phyloP scores from a whole-genome alignment of 1,284 basidiomycete species.

The Malassezia nana region DNA sequence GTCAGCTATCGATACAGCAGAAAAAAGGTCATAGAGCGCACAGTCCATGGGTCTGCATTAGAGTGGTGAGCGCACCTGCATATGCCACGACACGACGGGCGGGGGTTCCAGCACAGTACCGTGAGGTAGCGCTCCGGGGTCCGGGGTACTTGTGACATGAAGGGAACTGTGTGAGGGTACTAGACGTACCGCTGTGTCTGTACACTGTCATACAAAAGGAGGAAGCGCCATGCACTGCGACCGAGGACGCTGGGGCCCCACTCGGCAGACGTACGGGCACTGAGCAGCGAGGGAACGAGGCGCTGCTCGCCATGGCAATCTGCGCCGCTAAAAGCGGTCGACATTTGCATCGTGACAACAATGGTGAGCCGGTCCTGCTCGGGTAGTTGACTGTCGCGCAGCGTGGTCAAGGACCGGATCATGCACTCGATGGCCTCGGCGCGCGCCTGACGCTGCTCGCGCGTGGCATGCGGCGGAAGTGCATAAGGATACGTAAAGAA shows the following conservation, averaged over 20 bases:
- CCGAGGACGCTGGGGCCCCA: constrained; percentile 16
- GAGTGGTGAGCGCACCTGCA: background rate
- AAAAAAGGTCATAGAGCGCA: constrained; percentile 22
- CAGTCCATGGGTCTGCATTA: constrained; percentile 2
- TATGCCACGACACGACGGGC: background rate
- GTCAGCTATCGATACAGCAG: constrained; percentile 30
- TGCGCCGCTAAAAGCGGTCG: background rate
- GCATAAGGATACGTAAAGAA: constrained; percentile 8
- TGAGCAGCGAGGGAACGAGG: constrained; percentile 5
- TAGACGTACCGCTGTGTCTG: constrained; percentile 5
- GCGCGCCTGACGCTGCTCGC: constrained; percentile 12
- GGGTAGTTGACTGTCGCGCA: constrained; percentile 12
- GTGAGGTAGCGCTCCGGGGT: background rate
- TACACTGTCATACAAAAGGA: constrained; percentile 2
- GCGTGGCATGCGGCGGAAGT: background rate
- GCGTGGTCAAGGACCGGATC: constrained; percentile 7
- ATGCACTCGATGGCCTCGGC: background rate
- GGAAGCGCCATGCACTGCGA: constrained; percentile 11
- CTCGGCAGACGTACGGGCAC: constrained; percentile 1
- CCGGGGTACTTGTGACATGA: background rate
- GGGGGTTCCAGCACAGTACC: background rate
- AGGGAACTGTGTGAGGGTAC: background rate
- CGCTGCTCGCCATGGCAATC: background rate
- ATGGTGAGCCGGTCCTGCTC: constrained; percentile 13
- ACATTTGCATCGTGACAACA: constrained; percentile 13